These are phyloP conservation scores for Epichloe hybrida DNA, from an alignment of 2,329 filamentous ascomycete genomes.

Conservation along the genomic window DNA sequence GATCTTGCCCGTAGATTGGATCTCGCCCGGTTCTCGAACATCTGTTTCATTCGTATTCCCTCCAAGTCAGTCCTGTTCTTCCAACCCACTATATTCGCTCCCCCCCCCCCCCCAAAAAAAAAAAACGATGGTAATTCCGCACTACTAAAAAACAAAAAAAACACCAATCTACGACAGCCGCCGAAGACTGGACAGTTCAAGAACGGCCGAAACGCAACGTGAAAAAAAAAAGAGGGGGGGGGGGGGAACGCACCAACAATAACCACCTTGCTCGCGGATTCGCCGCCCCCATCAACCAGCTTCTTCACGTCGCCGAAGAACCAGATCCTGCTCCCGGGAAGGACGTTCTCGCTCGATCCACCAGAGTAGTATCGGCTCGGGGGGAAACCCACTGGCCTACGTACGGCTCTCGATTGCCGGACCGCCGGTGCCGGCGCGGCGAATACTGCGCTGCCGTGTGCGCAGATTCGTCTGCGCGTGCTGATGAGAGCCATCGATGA, in stretches of 20 bases:
- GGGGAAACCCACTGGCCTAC: background rate
- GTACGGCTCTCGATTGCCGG: background rate
- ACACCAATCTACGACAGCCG: too few species aligned
- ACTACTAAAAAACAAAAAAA: background rate
- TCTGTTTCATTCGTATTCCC: slow-evolving; percentile 29
- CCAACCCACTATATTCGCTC: background rate
- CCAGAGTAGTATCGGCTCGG: slow-evolving; percentile 11
- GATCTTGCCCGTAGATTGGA: slow-evolving; percentile 53
- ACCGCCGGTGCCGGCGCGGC: background rate
- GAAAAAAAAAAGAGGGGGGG: too few species aligned
- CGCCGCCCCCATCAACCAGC: slow-evolving; percentile 16
- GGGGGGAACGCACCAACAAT: slow-evolving; percentile 30
- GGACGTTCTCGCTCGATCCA: slow-evolving; percentile 1
- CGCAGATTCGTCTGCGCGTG: too few species aligned
- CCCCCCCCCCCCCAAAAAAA: background rate
- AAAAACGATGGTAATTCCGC: background rate
- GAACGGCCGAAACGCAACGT: too few species aligned
- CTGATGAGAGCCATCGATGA: background rate
- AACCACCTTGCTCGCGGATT: slow-evolving; percentile 14
- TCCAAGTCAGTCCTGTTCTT: background rate
- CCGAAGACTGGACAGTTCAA: too few species aligned
- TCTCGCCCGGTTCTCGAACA: slow-evolving; percentile 60
- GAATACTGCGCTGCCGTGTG: background rate
- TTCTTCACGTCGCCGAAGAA: slow-evolving; percentile 35
- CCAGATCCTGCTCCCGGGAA: slow-evolving; percentile 25